These are phyloP conservation scores for Kodamaea restingae DNA, from an alignment of 805 yeast genomes.

Conservation along the genomic window DNA sequence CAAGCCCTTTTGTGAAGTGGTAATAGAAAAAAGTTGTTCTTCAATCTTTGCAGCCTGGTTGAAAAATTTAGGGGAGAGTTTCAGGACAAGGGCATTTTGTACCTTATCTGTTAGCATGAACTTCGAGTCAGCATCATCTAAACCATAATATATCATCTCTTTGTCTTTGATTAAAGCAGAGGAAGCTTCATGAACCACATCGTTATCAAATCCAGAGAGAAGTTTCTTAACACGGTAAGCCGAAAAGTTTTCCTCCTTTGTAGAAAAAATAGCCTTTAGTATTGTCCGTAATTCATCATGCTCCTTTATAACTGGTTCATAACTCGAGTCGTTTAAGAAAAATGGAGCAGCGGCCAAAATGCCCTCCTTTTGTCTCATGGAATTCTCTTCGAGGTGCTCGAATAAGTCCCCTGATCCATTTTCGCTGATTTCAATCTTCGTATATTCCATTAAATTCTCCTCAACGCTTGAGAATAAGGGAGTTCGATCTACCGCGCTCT, in stretches of 20 bases:
- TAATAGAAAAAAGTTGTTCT: conserved; percentile 37
- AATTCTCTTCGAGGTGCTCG: conserved; percentile 50
- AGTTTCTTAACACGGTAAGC: conserved; percentile 43
- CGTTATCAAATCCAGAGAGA: conserved; percentile 44
- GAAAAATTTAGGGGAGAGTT: conserved; percentile 36
- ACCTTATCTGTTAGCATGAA: conserved; percentile 57
- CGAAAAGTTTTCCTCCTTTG: conserved; percentile 46
- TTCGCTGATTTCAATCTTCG: conserved; percentile 32
- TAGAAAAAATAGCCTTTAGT: conserved; percentile 56
- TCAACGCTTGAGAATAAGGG: conserved; percentile 40
- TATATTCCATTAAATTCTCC: conserved; percentile 47
- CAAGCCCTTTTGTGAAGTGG: conserved; percentile 49
- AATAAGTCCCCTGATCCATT: conserved; percentile 17
- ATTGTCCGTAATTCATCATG: conserved; percentile 38
- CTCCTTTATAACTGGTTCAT: conserved; percentile 10
- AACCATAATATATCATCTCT: conserved; percentile 49
- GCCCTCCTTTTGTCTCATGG: conserved; percentile 71
- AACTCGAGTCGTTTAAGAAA: conserved; percentile 25
- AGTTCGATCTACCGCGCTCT: conserved; percentile 23
- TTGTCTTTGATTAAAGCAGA: conserved; percentile 49
- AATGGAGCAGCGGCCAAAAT: conserved; percentile 45
- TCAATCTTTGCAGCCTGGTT: conserved; percentile 46
- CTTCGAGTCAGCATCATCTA: conserved; percentile 37
- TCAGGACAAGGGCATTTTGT: conserved; percentile 34
- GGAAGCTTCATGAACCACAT: conserved; percentile 47